Conservation (phyloP, 148 eudicot genomes). For the Euryodendron excelsum region DNA sequence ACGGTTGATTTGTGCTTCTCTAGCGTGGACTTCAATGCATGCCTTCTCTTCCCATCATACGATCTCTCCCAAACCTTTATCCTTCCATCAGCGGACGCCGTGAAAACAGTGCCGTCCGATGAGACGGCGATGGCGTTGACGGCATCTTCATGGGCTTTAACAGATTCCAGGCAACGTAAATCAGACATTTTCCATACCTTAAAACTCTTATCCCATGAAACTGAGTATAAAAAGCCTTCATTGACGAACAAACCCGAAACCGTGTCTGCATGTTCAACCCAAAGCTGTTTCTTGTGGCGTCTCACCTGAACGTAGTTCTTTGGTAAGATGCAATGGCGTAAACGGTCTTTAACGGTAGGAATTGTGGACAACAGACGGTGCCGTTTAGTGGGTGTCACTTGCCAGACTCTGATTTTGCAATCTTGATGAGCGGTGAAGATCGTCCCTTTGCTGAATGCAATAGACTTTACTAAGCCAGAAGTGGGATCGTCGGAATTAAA, state of each 20-base stretch:
- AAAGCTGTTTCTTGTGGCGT: constrained; percentile 28
- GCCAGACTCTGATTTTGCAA: constrained; percentile 36
- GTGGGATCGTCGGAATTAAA: constrained; percentile 8
- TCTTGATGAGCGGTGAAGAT: constrained; percentile 48
- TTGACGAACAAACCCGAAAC: constrained; percentile 33
- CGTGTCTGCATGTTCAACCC: constrained; percentile 45
- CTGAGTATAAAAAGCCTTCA: constrained; percentile 33
- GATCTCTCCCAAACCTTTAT: constrained; percentile 29
- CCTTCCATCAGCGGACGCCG: constrained; percentile 38
- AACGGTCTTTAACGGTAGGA: constrained; percentile 32
- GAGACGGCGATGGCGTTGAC: constrained; percentile 34
- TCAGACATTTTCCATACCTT: constrained; percentile 35
- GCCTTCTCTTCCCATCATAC: not conserved
- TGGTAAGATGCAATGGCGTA: constrained; percentile 19
- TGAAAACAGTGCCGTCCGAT: constrained; percentile 21
- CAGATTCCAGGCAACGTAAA: constrained; percentile 34
- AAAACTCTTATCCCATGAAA: constrained; percentile 43
- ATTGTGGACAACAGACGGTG: constrained; percentile 30
- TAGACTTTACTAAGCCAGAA: constrained; percentile 35
- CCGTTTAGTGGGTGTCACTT: constrained; percentile 15
- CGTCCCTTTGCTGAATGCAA: constrained; percentile 13
- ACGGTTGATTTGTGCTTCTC: constrained; percentile 30
- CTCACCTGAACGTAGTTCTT: constrained; percentile 36
- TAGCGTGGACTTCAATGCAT: constrained; percentile 19
- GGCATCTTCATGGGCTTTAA: too few relatives aligned